These are phyloP conservation scores for Populus simonii DNA, from an alignment of 345 rosid genomes.

Conservation along the genomic window DNA sequence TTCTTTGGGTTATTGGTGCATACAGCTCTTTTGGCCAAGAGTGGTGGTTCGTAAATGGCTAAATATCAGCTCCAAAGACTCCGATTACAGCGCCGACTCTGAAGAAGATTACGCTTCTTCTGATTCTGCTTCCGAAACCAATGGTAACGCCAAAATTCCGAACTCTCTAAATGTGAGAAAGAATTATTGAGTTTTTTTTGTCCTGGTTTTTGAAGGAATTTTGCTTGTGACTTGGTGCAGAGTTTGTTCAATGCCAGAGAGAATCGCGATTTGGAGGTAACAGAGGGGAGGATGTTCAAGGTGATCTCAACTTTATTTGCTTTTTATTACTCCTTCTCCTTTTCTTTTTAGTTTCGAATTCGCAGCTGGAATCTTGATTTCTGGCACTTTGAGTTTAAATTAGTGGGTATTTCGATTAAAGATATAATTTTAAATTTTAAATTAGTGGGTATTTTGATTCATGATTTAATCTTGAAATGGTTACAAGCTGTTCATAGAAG, in stretches of 20 bases:
- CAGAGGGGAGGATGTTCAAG: conserved; percentile 30
- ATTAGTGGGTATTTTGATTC: not conserved
- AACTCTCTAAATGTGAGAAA: not conserved
- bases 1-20: conserved; percentile 77
- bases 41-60: conserved; percentile 77
- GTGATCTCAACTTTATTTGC: conserved; percentile 17
- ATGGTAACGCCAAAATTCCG: conserved; percentile 29
- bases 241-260: conserved; percentile 9
- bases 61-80: conserved; percentile 56
- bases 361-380: not conserved
- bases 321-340: not conserved
- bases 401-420: not conserved
- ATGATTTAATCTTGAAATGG: not conserved
- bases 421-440: not conserved
- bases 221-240: conserved; percentile 17
- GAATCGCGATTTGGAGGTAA: conserved; percentile 28
- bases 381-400: not conserved
- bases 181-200: not conserved
- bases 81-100: conserved; percentile 75
- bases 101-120: conserved; percentile 31
- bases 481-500: not conserved
- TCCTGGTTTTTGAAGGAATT: not conserved
- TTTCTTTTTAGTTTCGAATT: not conserved
- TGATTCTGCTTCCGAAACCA: conserved; percentile 44
- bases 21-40: conserved; percentile 83